phyloP scores from a whole-genome alignment of 331 rosid species.

The Acacia concinna region DNA sequence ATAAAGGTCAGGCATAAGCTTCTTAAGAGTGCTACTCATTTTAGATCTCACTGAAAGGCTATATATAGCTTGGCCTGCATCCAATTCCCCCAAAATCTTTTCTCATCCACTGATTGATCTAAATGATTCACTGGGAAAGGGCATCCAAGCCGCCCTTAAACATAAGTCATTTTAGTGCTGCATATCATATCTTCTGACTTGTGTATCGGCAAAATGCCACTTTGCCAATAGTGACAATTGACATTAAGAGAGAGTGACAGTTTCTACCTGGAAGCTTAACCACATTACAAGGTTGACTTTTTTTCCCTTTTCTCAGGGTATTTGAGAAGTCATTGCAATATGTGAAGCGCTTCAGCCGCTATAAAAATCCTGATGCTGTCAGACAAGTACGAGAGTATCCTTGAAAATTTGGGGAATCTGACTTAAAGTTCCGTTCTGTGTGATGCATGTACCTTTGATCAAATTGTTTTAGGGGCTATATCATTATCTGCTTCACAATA shows the following conservation, averaged over 20 bases:
- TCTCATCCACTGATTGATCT: slow-evolving; percentile 12
- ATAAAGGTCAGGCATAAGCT: slow-evolving; percentile 4
- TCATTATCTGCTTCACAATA: not conserved
- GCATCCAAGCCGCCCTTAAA: not conserved
- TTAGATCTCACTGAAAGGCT: not conserved
- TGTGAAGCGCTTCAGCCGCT: slow-evolving; percentile 97
- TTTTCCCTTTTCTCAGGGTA: slow-evolving; percentile 50
- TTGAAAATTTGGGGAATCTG: slow-evolving; percentile 23
- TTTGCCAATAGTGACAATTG: slow-evolving; percentile 21
- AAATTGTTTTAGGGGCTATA: not conserved
- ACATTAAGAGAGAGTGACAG: slow-evolving; percentile 11
- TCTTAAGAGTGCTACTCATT: not conserved
- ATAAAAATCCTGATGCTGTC: slow-evolving; percentile 94
- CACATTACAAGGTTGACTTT: not conserved
- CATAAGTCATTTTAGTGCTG: not conserved
- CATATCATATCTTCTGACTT: slow-evolving; percentile 5
- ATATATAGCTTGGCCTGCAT: not conserved
- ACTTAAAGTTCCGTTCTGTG: slow-evolving; percentile 1
- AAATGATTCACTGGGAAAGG: slow-evolving; percentile 1
- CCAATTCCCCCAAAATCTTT: slow-evolving; percentile 14
- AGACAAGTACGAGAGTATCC: slow-evolving; percentile 99
- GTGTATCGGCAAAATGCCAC: not conserved
- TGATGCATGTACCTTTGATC: not conserved
- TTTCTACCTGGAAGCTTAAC: not conserved
- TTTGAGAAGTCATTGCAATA: slow-evolving; percentile 95